A percentile compares a stretch with the other conserved stretches of the same genome.
These are phyloP conservation scores for Quercus phellos DNA, from an alignment of 331 rosid genomes.

Conservation along the genomic window DNA sequence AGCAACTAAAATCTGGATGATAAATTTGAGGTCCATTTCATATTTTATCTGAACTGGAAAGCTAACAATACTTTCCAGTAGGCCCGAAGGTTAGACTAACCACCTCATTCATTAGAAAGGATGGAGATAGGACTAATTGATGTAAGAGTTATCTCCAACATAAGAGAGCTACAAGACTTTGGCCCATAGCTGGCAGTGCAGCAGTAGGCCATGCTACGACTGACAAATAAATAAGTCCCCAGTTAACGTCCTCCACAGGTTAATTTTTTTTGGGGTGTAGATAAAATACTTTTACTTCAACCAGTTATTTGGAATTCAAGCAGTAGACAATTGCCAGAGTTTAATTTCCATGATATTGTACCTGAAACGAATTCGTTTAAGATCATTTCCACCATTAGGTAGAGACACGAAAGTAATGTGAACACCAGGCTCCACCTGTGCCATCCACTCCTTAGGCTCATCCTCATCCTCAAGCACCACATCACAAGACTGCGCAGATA, in stretches of 20 bases:
- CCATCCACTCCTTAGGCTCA: conserved; percentile 82
- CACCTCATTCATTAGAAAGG: neutral
- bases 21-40: neutral
- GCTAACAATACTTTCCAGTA: neutral
- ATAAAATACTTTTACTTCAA: neutral
- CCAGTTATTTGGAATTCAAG: neutral
- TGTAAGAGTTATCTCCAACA: too few relatives aligned
- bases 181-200: too few relatives aligned
- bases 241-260: too few relatives aligned
- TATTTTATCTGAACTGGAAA: neutral
- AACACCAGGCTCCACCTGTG: conserved; percentile 95
- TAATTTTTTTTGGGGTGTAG: too few relatives aligned
- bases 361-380: conserved; percentile 85
- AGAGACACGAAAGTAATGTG: conserved; percentile 77
- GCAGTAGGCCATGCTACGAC: too few relatives aligned
- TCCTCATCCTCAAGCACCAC: conserved; percentile 65
- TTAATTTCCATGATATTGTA: conserved; percentile 19
- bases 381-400: conserved; percentile 88
- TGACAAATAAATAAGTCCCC: too few relatives aligned
- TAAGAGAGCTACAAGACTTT: too few relatives aligned
- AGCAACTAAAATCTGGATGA: conserved; percentile 12
- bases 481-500: conserved; percentile 41
- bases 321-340: neutral
- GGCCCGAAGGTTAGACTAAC: neutral
- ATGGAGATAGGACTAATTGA: neutral